These are phyloP conservation scores for Trichomonascaceae sp. DNA, from an alignment of 1,139 yeast species.

Conservation along the genomic window DNA sequence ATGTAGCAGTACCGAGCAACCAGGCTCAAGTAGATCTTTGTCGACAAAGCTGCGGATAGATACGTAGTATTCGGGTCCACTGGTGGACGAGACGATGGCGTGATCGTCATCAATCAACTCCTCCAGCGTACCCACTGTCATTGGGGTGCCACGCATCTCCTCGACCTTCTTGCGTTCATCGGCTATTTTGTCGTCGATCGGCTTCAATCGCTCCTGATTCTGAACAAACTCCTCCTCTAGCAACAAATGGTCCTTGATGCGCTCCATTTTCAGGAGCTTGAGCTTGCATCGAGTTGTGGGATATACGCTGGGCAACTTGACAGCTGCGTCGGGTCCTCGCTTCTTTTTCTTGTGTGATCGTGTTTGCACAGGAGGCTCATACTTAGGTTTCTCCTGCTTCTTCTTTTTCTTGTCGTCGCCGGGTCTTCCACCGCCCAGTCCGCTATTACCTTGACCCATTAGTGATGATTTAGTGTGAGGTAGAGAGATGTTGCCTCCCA, in stretches of 20 bases:
- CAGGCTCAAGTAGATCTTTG: conserved; percentile 91
- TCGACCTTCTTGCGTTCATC: conserved; percentile 94
- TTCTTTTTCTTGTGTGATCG: conserved; percentile 69
- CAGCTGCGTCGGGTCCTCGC: conserved; percentile 85
- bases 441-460: too few relatives aligned
- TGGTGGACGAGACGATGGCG: conserved; percentile 91
- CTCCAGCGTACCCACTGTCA: conserved; percentile 93
- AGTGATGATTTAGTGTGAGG: too few relatives aligned
- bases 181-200: conserved; percentile 91
- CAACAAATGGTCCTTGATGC: conserved; percentile 90
- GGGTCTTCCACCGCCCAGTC: conserved; percentile 44
- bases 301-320: conserved; percentile 72
- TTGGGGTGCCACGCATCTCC: conserved; percentile 91
- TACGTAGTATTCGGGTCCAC: conserved; percentile 96
- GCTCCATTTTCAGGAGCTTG: conserved; percentile 79
- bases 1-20: conserved; percentile 92
- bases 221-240: conserved; percentile 94
- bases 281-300: conserved; percentile 92
- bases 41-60: conserved; percentile 95
- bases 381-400: conserved; percentile 55
- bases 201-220: conserved; percentile 88
- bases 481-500: too few relatives aligned
- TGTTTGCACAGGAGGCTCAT: conserved; percentile 97
- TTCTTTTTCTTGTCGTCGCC: conserved; percentile 55
- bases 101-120: conserved; percentile 98